Evolutionary conservation across 2,329 filamentous ascomycete genomes (phyloP).

Genomic region (Rosellinia necatrix): DNA sequence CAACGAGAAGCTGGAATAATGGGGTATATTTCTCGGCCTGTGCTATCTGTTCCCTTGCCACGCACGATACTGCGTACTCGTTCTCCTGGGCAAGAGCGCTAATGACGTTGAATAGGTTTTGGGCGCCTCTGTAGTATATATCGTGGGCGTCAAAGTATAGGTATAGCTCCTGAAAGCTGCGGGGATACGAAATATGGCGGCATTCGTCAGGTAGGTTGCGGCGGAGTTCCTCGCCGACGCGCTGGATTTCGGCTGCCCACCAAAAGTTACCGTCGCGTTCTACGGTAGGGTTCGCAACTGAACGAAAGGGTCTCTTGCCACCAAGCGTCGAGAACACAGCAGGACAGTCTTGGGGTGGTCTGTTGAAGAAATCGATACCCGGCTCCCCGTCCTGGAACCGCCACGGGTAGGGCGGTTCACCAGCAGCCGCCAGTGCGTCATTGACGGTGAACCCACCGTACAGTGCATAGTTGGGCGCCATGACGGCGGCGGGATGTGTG

Average conservation of each 20-base stretch:
- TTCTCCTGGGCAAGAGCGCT: slow-evolving; percentile 50
- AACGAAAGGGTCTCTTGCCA: slow-evolving; percentile 39
- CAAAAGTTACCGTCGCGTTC: slow-evolving; percentile 44
- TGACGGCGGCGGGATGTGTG: background rate
- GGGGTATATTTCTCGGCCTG: slow-evolving; percentile 2
- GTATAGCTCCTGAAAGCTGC: slow-evolving; percentile 50
- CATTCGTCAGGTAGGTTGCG: slow-evolving; percentile 16
- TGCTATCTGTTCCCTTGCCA: slow-evolving; percentile 2
- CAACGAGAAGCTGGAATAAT: slow-evolving; percentile 29
- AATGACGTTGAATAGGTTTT: slow-evolving; percentile 55
- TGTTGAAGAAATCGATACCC: slow-evolving; percentile 28
- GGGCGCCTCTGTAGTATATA: slow-evolving; percentile 51
- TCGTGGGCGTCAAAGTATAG: slow-evolving; percentile 54
- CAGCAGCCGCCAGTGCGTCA: slow-evolving; percentile 27
- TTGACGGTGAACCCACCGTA: slow-evolving; percentile 24
- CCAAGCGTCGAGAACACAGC: slow-evolving; percentile 48
- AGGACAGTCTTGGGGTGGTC: slow-evolving; percentile 8
- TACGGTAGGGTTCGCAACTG: slow-evolving; percentile 36
- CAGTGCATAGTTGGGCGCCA: slow-evolving; percentile 26
- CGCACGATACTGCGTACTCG: slow-evolving; percentile 25
- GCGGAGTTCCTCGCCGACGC: slow-evolving; percentile 28
- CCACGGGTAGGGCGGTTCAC: slow-evolving; percentile 14
- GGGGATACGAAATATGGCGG: slow-evolving; percentile 20
- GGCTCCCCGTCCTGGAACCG: slow-evolving; percentile 29
- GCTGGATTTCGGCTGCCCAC: slow-evolving; percentile 44